Evolutionary conservation across 495 filamentous ascomycete species (phyloP), one percentile per base, ranked within the genome.

Genomic region (Entonaema liquescens): DNA sequence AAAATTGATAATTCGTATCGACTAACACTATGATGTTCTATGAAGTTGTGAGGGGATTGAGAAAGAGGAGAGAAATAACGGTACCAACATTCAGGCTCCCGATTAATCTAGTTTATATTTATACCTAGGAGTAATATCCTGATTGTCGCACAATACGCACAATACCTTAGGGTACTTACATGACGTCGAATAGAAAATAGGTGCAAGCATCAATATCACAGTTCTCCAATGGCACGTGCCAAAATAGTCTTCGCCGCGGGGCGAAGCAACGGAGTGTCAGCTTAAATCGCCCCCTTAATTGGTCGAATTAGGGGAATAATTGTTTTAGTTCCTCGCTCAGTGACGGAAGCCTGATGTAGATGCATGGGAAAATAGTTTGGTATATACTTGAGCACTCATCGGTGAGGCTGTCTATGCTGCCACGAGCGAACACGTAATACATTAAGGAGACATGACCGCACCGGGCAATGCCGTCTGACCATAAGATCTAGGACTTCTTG

Each of bases 211-310:
- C 26, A 11, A 29, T 21, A 47, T 21, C 13, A 7, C 38, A 25
- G 2, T 25, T 36, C 17, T 56, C 50, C 35, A 55, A 31, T 47
- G 21, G 54, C 53, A 56, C 52, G 58, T 61, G 49, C 9, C 21
- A 33, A 26, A 35, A 4, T 13, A 33, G 31, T 26, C 36, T 40
- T 49, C 59, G 61, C 56, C 61, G 47, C 67, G 63, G 60, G 67
- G 67, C 60, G 67, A 55, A 62, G 52, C 65, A 21, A 12, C n/a
- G 40, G 21, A 8, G 13, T 50, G 12, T 11, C 13, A 31, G 21
- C 57, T 56, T 8, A 61, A 38, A 56, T 50, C 4, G 36, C 40
- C 7, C 19, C 40, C 8, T 26, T 53, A 13, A 23, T 26, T 26
- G 33, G 19, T 50, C 31, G 33, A 17, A 15, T 25, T 2, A 1